Conservation (phyloP, 768 basidiomycete species). For the Antrodiella citrinella region DNA sequence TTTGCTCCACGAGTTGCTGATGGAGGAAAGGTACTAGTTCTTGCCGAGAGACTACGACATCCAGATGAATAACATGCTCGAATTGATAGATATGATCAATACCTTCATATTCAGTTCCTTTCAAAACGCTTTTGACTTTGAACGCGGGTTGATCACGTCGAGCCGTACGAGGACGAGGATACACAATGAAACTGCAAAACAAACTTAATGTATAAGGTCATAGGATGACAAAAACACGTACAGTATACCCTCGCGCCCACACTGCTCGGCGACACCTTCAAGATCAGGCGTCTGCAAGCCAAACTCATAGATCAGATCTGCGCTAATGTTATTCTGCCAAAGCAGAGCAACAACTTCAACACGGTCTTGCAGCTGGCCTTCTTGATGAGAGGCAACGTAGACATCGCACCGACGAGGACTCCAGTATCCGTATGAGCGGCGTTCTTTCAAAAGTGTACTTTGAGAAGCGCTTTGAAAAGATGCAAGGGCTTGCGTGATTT, state of each 20-base stretch:
- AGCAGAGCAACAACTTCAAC: conserved; percentile 69
- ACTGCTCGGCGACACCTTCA: conserved; percentile 59
- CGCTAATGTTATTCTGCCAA: conserved; percentile 78
- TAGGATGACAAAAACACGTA: conserved; percentile 26
- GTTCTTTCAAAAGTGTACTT: conserved; percentile 65
- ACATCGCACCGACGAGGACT: conserved; percentile 86
- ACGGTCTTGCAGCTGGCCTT: conserved; percentile 68
- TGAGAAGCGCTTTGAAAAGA: conserved; percentile 60
- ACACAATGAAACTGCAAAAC: conserved; percentile 38
- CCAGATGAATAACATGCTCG: conserved; percentile 19
- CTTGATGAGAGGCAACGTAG: conserved; percentile 72
- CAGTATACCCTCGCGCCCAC: conserved; percentile 79
- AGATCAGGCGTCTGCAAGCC: conserved; percentile 54
- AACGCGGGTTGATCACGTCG: conserved; percentile 60
- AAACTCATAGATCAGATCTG: conserved; percentile 82
- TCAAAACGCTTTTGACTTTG: conserved; percentile 78
- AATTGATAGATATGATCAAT: too few relatives aligned
- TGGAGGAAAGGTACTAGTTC: conserved; percentile 73
- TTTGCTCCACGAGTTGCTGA: conserved; percentile 73
- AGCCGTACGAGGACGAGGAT: conserved; percentile 44
- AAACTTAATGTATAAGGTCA: background rate
- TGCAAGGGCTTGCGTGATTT: conserved; percentile 63
- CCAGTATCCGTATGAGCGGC: conserved; percentile 82
- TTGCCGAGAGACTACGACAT: conserved; percentile 52
- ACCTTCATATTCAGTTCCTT: conserved; percentile 70